Conservation (phyloP, 306 rosid genomes). For the Citrullus mucosospermus region DNA sequence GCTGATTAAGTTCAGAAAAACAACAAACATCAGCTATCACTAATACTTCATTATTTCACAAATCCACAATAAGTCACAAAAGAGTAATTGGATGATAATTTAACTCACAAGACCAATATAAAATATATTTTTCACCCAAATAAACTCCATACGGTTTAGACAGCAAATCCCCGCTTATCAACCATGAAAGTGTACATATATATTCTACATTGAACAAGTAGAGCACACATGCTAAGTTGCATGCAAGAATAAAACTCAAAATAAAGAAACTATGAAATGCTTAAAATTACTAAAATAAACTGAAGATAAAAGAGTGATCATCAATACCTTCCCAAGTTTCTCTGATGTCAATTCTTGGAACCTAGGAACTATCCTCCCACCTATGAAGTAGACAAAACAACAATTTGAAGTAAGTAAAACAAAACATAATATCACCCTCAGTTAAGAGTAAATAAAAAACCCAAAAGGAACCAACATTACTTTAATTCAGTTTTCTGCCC, state of each 20-base stretch:
- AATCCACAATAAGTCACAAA: background rate
- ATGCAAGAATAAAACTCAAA: background rate
- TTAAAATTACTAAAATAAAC: background rate
- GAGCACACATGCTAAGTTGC: background rate
- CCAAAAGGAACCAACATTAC: background rate
- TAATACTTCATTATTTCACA: background rate
- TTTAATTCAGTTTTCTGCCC: background rate
- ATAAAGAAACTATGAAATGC: no score
- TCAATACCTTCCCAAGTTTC: constrained; percentile 75
- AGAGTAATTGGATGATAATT: background rate
- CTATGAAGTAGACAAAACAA: constrained; percentile 28
- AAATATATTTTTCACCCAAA: background rate
- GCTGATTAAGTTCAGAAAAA: background rate
- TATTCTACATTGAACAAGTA: background rate
- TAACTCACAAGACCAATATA: background rate
- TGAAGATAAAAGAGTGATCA: background rate
- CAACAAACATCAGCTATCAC: background rate
- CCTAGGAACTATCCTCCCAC: constrained; percentile 98
- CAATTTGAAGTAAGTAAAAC: background rate
- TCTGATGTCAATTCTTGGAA: constrained; percentile 91
- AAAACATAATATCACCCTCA: background rate
- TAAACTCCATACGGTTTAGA: background rate
- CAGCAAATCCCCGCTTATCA: background rate
- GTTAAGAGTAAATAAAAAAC: background rate
- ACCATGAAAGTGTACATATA: background rate